Conservation (phyloP, 345 rosid species). For the Eucalyptus sp. region DNA sequence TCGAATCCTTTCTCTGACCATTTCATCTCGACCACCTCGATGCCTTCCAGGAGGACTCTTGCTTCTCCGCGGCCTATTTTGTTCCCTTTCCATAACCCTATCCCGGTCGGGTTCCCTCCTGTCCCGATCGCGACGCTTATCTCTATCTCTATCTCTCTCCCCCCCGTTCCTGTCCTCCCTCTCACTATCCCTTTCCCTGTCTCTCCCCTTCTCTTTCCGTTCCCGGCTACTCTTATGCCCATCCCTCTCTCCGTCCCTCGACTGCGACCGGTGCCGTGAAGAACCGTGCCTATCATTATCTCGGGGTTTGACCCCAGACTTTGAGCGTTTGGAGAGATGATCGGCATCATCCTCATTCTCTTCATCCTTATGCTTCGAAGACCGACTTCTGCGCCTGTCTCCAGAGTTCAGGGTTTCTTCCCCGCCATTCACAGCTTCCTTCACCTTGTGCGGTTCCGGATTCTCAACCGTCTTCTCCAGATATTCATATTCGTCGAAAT, state of each 20-base stretch:
- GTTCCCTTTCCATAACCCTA: conserved; percentile 26
- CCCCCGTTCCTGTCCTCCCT: conserved; percentile 33
- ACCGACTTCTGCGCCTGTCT: conserved; percentile 30
- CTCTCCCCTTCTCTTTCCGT: conserved; percentile 43
- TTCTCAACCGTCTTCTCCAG: conserved; percentile 85
- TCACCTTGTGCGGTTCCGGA: conserved; percentile 31
- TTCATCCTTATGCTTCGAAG: conserved; percentile 44
- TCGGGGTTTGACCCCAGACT: conserved; percentile 32
- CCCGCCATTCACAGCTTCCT: conserved; percentile 47
- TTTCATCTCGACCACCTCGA: conserved; percentile 28
- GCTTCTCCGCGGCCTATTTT: conserved; percentile 36
- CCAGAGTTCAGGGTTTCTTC: not conserved
- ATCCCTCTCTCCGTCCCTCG: conserved; percentile 75
- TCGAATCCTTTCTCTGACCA: conserved; percentile 31
- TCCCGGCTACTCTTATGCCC: conserved; percentile 49
- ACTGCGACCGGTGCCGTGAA: conserved; percentile 36
- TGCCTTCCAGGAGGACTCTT: conserved; percentile 51
- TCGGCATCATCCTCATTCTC: conserved; percentile 39
- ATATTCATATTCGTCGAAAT: conserved; percentile 95
- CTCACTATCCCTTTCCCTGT: conserved; percentile 39
- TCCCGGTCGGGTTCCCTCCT: conserved; percentile 18
- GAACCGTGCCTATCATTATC: conserved; percentile 32
- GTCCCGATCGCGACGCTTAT: conserved; percentile 23
- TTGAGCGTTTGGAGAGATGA: conserved; percentile 39
- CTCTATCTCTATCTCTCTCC: conserved; percentile 11